Evolutionary conservation across 176 grass and related monocot genomes (phyloP).

Genomic region (Eragrostis nindensis): DNA sequence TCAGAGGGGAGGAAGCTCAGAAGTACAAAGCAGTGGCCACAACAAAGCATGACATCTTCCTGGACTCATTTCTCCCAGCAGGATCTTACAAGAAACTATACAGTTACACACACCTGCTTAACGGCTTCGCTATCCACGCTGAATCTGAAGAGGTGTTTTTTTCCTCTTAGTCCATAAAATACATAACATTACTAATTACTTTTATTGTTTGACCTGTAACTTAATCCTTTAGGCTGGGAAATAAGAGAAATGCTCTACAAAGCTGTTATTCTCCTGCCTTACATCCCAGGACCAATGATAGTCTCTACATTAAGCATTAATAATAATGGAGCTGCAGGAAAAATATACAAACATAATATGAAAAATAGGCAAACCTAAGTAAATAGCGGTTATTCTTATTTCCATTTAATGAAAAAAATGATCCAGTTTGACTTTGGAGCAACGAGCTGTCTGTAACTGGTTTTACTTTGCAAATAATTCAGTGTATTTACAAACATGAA

Average conservation of each 20-base stretch:
- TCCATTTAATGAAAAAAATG: neutral
- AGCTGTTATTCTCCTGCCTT: neutral
- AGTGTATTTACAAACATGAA: slow-evolving; percentile 24
- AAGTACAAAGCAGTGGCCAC: slow-evolving; percentile 67
- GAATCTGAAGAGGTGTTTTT: slow-evolving; percentile 68
- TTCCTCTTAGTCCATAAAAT: slow-evolving; percentile 16
- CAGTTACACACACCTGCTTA: slow-evolving; percentile 85
- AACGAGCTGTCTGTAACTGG: slow-evolving; percentile 18
- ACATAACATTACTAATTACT: neutral
- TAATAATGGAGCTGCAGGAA: neutral
- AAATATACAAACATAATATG: slow-evolving; percentile 1
- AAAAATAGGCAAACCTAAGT: neutral
- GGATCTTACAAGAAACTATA: slow-evolving; percentile 89
- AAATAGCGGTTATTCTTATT: neutral
- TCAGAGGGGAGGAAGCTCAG: slow-evolving; percentile 71
- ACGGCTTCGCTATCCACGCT: slow-evolving; percentile 82
- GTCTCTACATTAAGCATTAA: neutral
- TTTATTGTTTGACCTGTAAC: slow-evolving; percentile 16
- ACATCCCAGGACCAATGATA: neutral
- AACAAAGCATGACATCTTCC: slow-evolving; percentile 79
- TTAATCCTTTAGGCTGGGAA: slow-evolving; percentile 1
- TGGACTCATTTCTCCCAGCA: slow-evolving; percentile 73
- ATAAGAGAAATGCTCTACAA: neutral
- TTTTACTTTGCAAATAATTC: neutral
- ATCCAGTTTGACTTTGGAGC: neutral